Base-by-base conservation (phyloP, 139 green algal genomes). In the Trebouxia sp. region DNA sequence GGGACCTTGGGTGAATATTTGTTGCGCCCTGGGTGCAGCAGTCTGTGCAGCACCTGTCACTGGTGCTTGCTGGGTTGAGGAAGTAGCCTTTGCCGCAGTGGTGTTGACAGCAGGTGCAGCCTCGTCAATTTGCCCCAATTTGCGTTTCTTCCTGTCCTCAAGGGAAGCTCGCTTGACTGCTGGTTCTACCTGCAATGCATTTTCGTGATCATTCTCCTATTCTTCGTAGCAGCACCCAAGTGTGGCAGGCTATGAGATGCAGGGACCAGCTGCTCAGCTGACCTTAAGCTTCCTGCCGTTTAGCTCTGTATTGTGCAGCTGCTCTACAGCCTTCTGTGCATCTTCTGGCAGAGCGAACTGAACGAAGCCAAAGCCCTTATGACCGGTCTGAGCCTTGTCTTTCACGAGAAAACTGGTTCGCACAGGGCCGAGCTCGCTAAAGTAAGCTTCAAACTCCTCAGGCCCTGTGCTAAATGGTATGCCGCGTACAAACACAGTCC, bases 361-460 rank as follows among this genome's bases (percentile, higher is more conserved):
- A 50, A 98, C 94, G 62, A 97, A 98, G 30, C 93, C 94, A 69
- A 91, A 96, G 32, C 95, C 95, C 47, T 90, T 82, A 78, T 96
- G 91, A 22, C 80, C 85, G 26, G 79, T 69, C 30, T 69, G 65
- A 5, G 84, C 87, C 81, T 92, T 91, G 38, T 80, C 51, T 12
- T 86, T 86, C 15, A 98, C 88, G 4, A 97, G 78, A 70, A 98
- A 98, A 65, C 88, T 92, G 20, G 90, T 86, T 32, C 92, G 88
- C 11, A 98, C 88, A 4, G 94, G 94, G 0, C 94, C 94, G 0
- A 98, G 66, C 2, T 93, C 89, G 6, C 76, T 87, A 72, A 98
- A 98, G 6, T 79, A 79, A 41, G 90, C 86, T 50, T 95, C 87
- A 15, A 98, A 55, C 30, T 89, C 78, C 10, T 86, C 79, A 5